Base-by-base conservation (phyloP, 345 rosid species). In the Luvunga scandens region DNA sequence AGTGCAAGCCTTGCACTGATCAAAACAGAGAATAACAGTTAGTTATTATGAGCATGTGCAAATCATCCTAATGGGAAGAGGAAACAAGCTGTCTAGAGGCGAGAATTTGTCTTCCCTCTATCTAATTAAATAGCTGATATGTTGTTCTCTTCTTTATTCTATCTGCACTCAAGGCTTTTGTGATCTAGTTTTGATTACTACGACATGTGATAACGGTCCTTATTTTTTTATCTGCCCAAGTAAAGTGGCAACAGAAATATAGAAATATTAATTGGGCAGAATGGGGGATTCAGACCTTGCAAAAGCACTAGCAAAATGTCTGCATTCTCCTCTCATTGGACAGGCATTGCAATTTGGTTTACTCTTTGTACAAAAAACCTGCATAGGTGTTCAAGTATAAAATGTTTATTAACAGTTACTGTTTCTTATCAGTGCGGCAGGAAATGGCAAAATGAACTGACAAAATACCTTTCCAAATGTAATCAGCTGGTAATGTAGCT, bases 221-320 rank as follows among this genome's bases (percentile, higher is more conserved):
- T 55, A 56, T 75, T 16, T 74, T 9, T 61, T 75, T 75, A 55
- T 28, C 77, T 79, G 48, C 57, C 30, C 10, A 61, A 25, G 50
- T 31, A 1, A 22, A 53, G 19, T 50, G 42, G 67, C 73, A 53
- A 65, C 5, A 57, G 27, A 73, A 73, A n/a, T n/a, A n/a, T n/a
- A n/a, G n/a, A n/a, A n/a, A 39, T 9, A 69, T 56, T 38, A 67
- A 68, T 9, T n/a, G 28, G 34, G 56, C 24, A 48, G 25, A 60
- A 65, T 63, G 75, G 24, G 61, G 62, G 77, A 65, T 59, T 78
- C 90, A 79, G 75, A 93, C 99, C 99, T 95, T 83, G 99, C 91
- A 86, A 91, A 95, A 69, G 99, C 99, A 86, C 99, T 95, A 27
- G 99, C 97, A 84, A 93, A 95, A 80, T 95, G 99, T 80, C 97